phyloP scores from a whole-genome alignment of 768 basidiomycete species.

The Mycena crocata region DNA sequence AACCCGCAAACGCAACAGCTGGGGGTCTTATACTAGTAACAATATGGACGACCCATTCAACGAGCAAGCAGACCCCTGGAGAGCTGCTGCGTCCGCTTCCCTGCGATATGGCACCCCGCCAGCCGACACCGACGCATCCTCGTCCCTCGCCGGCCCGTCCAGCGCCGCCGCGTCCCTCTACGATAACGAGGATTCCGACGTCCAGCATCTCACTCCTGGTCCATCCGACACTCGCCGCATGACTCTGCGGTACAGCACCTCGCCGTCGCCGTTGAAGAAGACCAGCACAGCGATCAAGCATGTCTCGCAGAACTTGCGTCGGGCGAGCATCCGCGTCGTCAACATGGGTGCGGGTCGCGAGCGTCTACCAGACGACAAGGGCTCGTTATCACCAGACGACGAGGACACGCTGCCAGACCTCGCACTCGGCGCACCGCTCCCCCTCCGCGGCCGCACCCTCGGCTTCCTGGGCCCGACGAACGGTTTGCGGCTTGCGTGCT shows the following conservation, averaged over 20 bases:
- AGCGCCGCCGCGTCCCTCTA: slow-evolving; percentile 62
- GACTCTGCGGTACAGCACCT: slow-evolving; percentile 63
- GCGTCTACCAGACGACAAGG: slow-evolving; percentile 60
- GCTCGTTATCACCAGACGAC: no score
- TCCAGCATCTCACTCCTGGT: slow-evolving; percentile 63
- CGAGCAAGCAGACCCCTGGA: slow-evolving; percentile 46
- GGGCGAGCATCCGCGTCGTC: slow-evolving; percentile 84
- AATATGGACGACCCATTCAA: slow-evolving; percentile 69
- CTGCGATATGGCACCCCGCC: slow-evolving; percentile 48
- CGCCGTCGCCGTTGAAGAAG: slow-evolving; percentile 70
- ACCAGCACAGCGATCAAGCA: slow-evolving; percentile 69
- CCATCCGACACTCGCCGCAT: slow-evolving; percentile 42
- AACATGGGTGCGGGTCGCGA: slow-evolving; percentile 75
- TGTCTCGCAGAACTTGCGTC: slow-evolving; percentile 66
- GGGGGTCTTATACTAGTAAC: slow-evolving; percentile 46
- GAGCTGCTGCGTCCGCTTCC: slow-evolving; percentile 41
- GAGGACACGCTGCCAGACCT: slow-evolving; percentile 57
- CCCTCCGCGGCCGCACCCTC: slow-evolving; percentile 83
- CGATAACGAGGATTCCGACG: slow-evolving; percentile 67
- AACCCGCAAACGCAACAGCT: slow-evolving; percentile 32
- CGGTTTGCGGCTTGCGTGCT: slow-evolving; percentile 70
- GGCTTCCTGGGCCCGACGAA: slow-evolving; percentile 80
- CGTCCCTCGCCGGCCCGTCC: slow-evolving; percentile 60
- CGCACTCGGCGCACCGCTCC: slow-evolving; percentile 54
- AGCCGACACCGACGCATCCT: slow-evolving; percentile 48